Base-by-base conservation (phyloP, 331 rosid species). In the Saraca asoca region DNA sequence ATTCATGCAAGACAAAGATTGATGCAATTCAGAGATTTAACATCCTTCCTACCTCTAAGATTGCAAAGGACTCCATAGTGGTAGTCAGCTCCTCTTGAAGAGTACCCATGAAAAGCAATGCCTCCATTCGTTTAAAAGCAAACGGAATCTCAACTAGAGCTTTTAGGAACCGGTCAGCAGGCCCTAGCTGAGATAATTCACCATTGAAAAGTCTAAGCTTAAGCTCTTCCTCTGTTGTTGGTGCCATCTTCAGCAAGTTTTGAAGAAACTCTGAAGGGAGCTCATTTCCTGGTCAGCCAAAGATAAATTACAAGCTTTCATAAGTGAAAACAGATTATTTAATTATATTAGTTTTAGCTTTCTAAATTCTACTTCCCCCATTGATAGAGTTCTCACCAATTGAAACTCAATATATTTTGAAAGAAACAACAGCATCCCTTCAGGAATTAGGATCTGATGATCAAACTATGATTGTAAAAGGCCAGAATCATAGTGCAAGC, bases 131-230 rank as follows among this genome's bases (percentile, higher is more conserved):
- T 80, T 88, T 90, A 64, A 81, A 83, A 64, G 95, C 82, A 80
- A 78, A 90, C 15, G 97, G 99, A 69, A 94, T 83, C 52, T 83
- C 91, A 51, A 88, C 88, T 68, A 94, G 20, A 16, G 66, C 70
- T 80, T 90, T 94, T 15, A 94, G 78, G 80, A 94, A 94, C 38
- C 91, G 88, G 41, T 94, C 99, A 41, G 99, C 99, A 12, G 90
- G 91, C 31, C 95, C 84, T 38, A 94, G 99, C 68, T 60, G 89
- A 58, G 92, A 55, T 67, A 59, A 48, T 56, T 62, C 69, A 48
- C 97, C 99, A 73, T 6, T 64, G 75, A 72, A 94, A 48, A 81
- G 64, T 79, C 95, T 85, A 65, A 94, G 97, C 81, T 88, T 94
- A 61, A 86, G 86, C 75, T 94, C 99, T 85, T 94, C 99, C 52